Percentiles rank a stretch among this genome's conserved stretches.
Conservation (phyloP, 192 early-diverging fungal species). For the Coemansia furcata region DNA sequence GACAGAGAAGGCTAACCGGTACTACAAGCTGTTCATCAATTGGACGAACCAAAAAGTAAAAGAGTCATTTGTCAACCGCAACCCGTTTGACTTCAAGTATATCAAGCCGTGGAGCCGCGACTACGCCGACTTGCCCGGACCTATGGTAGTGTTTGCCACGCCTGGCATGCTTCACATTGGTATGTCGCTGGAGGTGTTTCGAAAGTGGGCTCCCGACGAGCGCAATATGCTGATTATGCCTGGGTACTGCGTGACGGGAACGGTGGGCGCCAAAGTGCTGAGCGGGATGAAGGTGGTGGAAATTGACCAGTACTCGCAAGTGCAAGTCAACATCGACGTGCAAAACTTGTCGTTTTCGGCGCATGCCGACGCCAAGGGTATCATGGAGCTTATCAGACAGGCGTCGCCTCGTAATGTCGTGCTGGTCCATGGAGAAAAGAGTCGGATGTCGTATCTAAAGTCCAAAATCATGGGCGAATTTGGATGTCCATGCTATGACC, state of each 20-base stretch:
- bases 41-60: conserved; percentile 99
- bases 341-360: conserved; percentile 95
- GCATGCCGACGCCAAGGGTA: conserved; percentile 97
- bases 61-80: conserved; percentile 85
- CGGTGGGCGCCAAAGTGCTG: conserved; percentile 91
- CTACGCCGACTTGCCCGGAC: conserved; percentile 74
- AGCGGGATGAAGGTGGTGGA: conserved; percentile 84
- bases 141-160: conserved; percentile 94
- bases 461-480: conserved; percentile 80
- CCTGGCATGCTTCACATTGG: conserved; percentile 99
- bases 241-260: conserved; percentile 96
- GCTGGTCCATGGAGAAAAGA: conserved; percentile 92
- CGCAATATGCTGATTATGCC: conserved; percentile 98
- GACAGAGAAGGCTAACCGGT: conserved; percentile 91
- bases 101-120: conserved; percentile 80
- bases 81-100: conserved; percentile 96
- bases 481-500: conserved; percentile 79
- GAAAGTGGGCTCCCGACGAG: conserved; percentile 90
- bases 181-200: conserved; percentile 90
- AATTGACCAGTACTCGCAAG: conserved; percentile 71
- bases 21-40: conserved; percentile 95
- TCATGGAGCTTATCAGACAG: conserved; percentile 91
- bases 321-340: conserved; percentile 87
- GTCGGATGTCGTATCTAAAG: conserved; percentile 82
- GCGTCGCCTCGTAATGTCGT: conserved; percentile 87